Percentiles rank a stretch among this genome's conserved stretches.
Evolutionary conservation across 2,329 filamentous ascomycete species (phyloP).

Genomic region (Penicillium psychrosexuale): DNA sequence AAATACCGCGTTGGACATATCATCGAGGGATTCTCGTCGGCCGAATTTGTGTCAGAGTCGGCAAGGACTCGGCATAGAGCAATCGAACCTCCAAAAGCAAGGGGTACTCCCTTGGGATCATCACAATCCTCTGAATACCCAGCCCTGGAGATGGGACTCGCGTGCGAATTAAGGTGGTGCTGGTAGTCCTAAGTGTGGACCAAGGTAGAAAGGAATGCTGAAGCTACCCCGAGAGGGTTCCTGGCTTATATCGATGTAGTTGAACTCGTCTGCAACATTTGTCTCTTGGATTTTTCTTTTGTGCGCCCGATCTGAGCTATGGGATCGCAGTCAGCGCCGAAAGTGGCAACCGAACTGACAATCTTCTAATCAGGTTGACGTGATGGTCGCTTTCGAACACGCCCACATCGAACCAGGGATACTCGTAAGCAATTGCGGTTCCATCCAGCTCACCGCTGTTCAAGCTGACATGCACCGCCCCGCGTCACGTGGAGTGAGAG

Average conservation of each 20-base stretch:
- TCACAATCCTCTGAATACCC: background rate
- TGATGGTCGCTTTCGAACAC: background rate
- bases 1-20: background rate
- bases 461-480: background rate
- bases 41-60: background rate
- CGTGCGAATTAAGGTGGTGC: background rate
- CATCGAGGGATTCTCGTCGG: background rate
- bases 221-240: background rate
- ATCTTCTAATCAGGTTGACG: background rate
- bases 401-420: background rate
- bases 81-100: background rate
- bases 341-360: background rate
- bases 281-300: background rate
- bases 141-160: background rate
- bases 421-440: background rate
- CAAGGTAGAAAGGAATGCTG: background rate
- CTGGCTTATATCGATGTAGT: background rate
- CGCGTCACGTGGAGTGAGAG: background rate
- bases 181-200: background rate
- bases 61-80: background rate
- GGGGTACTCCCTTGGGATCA: background rate
- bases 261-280: background rate
- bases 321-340: background rate
- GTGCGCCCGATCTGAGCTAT: background rate
- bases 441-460: background rate